Evolutionary conservation across 2,329 filamentous ascomycete genomes (phyloP).

Genomic region (Calonectria pseudoturangicola): DNA sequence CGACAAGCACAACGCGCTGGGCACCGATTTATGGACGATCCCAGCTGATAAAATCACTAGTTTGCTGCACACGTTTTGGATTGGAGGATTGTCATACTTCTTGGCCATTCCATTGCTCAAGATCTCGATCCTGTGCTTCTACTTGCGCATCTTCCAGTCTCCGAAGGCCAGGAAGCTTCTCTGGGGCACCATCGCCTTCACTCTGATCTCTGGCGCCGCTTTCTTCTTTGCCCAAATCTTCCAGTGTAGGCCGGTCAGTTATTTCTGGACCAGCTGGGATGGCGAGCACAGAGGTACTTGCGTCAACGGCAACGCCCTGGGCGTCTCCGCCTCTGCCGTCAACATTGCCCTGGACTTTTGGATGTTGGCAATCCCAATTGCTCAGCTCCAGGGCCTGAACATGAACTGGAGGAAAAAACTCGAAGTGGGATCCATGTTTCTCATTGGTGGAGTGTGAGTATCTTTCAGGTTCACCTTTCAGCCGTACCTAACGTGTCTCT

Average conservation of each 20-base stretch:
- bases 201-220: constrained; percentile 61
- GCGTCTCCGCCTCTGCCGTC: constrained; percentile 71
- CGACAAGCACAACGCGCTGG: constrained; percentile 65
- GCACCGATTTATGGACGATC: constrained; percentile 71
- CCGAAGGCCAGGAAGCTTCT: constrained; percentile 62
- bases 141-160: constrained; percentile 71
- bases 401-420: constrained; percentile 69
- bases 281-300: constrained; percentile 68
- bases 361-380: constrained; percentile 71
- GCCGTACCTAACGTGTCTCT: constrained; percentile 22
- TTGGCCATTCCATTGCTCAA: constrained; percentile 67
- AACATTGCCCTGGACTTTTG: constrained; percentile 72
- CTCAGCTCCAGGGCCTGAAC: constrained; percentile 64
- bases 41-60: constrained; percentile 62
- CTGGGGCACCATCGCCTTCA: constrained; percentile 64
- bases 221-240: constrained; percentile 68
- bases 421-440: constrained; percentile 70
- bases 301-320: constrained; percentile 68
- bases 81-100: constrained; percentile 68
- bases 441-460: constrained; percentile 67
- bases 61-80: constrained; percentile 66
- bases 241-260: constrained; percentile 70
- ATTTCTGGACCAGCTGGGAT: constrained; percentile 73
- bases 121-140: constrained; percentile 72
- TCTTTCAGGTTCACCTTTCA: neutral